Base-by-base conservation (phyloP, 192 early-diverging fungal species). In the Allomyces arbusculus region DNA sequence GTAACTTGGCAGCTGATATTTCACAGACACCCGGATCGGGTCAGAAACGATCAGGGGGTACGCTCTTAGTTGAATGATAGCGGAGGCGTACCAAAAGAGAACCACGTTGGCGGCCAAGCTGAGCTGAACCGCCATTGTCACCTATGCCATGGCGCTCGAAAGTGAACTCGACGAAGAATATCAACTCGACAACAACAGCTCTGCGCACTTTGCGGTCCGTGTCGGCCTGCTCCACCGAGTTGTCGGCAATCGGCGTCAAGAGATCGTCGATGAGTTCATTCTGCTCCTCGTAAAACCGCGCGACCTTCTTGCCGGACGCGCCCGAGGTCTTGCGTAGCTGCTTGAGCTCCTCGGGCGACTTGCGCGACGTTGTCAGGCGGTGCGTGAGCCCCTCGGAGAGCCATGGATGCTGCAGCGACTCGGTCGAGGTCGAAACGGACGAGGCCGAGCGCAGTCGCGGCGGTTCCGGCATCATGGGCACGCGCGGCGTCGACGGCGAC, bases 261-360 rank as follows among this genome's bases (percentile, higher is more conserved):
- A 90, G 81, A 62, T 80, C 77, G 62, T 88, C 77, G 70, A 93
- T 93, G 55, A 86, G 77, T 61, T 88, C 82, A 69, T 94, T 92
- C 69, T 94, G 92, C 43, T 78, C 70, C 63, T 84, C 69, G 72
- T 94, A 94, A 68, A 91, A 94, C 24, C 74, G 76, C n/a, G 88
- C 69, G 64, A 79, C 74, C 40, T 76, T 77, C 63, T 71, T 73
- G 6, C 72, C 74, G 1, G 68, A 62, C 63, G 72, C 75, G 6
- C 72, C 74, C 2, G 68, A 62, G 0, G 71, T 78, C 6, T 73
- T 69, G 25, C 63, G 63, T 20, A 63, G 63, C n/a, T 40, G 14
- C 16, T 62, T 62, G 5, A 83, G 77, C 58, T 83, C 79, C 2
- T 79, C 77, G 63, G 79, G 77, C 11, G 78, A 73, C 62, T 76